phyloP scores from a whole-genome alignment of 176 grass and related monocot genomes.

The Bromus sterilis region DNA sequence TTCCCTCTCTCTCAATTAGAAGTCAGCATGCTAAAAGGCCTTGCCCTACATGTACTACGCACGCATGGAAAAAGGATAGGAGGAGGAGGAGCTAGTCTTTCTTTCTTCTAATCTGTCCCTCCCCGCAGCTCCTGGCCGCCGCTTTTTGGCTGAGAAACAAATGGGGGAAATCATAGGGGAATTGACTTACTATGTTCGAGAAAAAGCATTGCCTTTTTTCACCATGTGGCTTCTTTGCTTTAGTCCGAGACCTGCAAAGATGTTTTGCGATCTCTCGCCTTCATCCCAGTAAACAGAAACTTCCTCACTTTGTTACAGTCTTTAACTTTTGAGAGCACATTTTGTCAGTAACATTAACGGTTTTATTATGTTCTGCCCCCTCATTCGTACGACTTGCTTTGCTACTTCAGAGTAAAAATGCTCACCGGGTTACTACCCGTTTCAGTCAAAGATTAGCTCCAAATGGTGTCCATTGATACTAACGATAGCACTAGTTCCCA shows the following conservation, averaged over 20 bases:
- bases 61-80: conserved; percentile 8
- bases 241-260: conserved; percentile 13
- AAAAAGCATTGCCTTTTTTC: conserved; percentile 25
- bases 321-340: conserved; percentile 15
- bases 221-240: conserved; percentile 33
- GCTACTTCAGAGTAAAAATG: not conserved
- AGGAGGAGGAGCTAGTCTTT: not conserved
- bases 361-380: not conserved
- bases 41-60: not conserved
- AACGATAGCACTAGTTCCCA: too few species aligned
- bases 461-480: not conserved
- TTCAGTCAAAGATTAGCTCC: not conserved
- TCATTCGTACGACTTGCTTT: not conserved
- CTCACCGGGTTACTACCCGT: not conserved
- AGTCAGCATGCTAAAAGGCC: conserved; percentile 16
- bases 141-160: conserved; percentile 19
- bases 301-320: not conserved
- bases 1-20: conserved; percentile 11
- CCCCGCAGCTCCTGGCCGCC: not conserved
- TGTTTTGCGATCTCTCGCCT: conserved; percentile 18
- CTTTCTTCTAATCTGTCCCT: conserved; percentile 46
- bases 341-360: not conserved
- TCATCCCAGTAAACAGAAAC: conserved; percentile 26
- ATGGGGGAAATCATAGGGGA: conserved; percentile 24
- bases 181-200: conserved; percentile 41